Conservation (phyloP, 176 grass and related monocot genomes). For the Cenchrus americanus region DNA sequence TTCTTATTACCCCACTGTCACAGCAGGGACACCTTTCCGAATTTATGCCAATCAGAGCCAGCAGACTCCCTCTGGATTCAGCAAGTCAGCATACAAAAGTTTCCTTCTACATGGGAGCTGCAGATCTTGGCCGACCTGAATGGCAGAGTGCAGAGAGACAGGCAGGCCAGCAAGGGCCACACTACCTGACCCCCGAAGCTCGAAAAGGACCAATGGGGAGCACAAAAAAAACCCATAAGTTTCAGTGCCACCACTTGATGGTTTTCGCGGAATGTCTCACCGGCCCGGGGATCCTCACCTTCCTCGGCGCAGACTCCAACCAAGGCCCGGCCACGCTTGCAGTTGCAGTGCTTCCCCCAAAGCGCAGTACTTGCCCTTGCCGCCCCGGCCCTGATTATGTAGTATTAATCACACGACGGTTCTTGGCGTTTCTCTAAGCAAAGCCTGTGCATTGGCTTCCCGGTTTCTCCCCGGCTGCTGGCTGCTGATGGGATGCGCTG, state of each 20-base stretch:
- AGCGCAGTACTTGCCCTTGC: not conserved
- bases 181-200: no score
- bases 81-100: not conserved
- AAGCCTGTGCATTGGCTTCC: not conserved
- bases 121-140: conserved; percentile 4
- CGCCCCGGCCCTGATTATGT: not conserved
- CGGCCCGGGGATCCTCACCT: conserved; percentile 51
- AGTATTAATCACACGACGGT: not conserved
- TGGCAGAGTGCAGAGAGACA: not conserved
- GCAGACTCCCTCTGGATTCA: not conserved
- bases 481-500: not conserved
- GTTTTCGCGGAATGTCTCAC: conserved; percentile 53
- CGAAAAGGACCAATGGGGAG: not conserved
- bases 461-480: not conserved
- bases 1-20: not conserved
- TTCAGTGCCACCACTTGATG: conserved; percentile 32
- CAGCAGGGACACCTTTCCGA: not conserved
- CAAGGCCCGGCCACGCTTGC: not conserved
- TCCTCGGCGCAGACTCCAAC: conserved; percentile 30
- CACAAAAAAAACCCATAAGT: not conserved
- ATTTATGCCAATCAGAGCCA: conserved; percentile 7
- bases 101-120: not conserved
- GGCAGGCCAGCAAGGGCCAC: not conserved
- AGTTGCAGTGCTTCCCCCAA: conserved; percentile 41
- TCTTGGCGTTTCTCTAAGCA: not conserved